Evolutionary conservation across 768 basidiomycete genomes (phyloP), one percentile per base, ranked within the genome.

Genomic region (Hypsizygus marmoreus): DNA sequence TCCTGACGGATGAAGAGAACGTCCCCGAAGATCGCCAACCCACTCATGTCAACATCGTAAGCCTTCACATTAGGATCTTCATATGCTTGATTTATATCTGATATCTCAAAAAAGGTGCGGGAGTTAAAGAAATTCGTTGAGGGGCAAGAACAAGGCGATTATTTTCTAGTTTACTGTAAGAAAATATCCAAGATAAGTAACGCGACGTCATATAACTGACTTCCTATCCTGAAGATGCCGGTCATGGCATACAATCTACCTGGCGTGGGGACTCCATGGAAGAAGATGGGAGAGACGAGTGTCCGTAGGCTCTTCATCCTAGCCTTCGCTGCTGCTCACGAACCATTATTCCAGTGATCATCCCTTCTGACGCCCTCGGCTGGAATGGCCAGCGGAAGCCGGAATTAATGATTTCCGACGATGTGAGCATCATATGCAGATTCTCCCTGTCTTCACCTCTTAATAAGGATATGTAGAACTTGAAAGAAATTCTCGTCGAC

Each of bases 21-120:
- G 14, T 13, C 13, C 8, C 31, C 4, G 33, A 25, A 11, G 31
- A 35, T 1, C 17, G 25, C 19, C 31, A 24, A 25, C 43, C 43
- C 31, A 44, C 43, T 1, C 26, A 35, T 14, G 25, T 13, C 6
- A 44, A 44, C n/a, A 44, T 44, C n/a, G 43, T 44, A 23, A 14
- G 31, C 13, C 20, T 12, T 44, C 2, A 28, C 26, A 12, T 19
- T 10, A 24, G 13, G 12, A 2, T 17, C 7, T 19, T n/a, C n/a
- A 5, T 4, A 20, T 33, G 19, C 6, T 12, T 3, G 4, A 6
- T 22, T 4, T 3, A 8, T 20, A n/a, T 26, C 13, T 16, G 3
- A 5, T 25, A 34, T 6, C 6, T 3, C 9, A 14, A 8, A 4
- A 28, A 25, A 44, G 43, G 35, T 44, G 43, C 24, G 33, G n/a